Evolutionary conservation across 2,329 filamentous ascomycete genomes (phyloP), one percentile per base, ranked within the genome.

Genomic region (Aureobasidium vineae): DNA sequence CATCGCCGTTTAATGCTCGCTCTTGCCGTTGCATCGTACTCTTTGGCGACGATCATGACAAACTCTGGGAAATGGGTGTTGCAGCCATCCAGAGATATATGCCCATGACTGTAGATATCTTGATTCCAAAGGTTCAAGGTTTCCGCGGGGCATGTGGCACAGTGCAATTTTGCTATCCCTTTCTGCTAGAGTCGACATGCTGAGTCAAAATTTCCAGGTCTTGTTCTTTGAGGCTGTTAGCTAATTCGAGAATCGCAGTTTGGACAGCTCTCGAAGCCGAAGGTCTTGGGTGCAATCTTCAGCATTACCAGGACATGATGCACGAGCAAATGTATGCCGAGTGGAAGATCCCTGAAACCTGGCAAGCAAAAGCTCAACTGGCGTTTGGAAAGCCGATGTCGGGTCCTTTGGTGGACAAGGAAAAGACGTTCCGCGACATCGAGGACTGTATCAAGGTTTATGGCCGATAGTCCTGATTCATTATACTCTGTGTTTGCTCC

Each of bases 1-100:
- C 72, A 21, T 73, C 72, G 2, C 69, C 73, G 5, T 75, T 74
- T 71, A 74, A 75, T 61, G 70, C 72, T n/a, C 73, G 73, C 43
- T 73, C 71, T 68, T 64, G 69, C 36, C 72, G 73, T 49, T 69
- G 66, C 45, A 70, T 75, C n/a, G 67, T 75, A 21, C 68, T 74
- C n/a, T 72, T 74, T 33, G 70, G 70, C 36, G 68, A 68, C 5
- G 69, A 73, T 16, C 73, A 74, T 59, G 65, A 64, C 28, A 70
- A 70, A 26, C 69, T 74, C 26, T 74, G 73, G 73, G 67, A 72
- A 10, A 60, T 71, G 21, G 71, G 70, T 8, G 70, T 70, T 68
- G 66, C 68, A 41, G 45, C 70, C 33, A 72, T 69, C 15, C 68
- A 70, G 45, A 63, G 69, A 43, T 47, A 41, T 11, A 70, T 65